Evolutionary conservation across 495 filamentous ascomycete species (phyloP).

Genomic region (Extremus antarcticus): DNA sequence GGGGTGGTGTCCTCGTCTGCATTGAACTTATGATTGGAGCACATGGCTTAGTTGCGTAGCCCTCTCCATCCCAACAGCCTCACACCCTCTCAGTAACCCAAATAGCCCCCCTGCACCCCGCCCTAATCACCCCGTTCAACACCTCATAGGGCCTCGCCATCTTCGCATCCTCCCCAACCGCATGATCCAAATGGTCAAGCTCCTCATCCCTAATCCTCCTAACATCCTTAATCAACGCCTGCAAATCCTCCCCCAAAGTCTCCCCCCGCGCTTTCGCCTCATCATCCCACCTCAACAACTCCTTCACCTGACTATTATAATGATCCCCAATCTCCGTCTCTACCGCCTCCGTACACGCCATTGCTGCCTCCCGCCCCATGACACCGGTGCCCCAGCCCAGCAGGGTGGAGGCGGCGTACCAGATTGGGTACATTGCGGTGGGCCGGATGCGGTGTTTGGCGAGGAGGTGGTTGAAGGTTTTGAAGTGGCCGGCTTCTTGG

Average conservation of each 20-base stretch:
- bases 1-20: too few species aligned
- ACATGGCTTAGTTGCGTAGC: not conserved
- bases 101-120: conserved; percentile 82
- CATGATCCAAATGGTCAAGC: conserved; percentile 91
- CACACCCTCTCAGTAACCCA: conserved; percentile 81
- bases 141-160: conserved; percentile 79
- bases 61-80: conserved; percentile 12
- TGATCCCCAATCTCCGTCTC: conserved; percentile 96
- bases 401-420: conserved; percentile 71
- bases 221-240: conserved; percentile 59
- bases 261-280: conserved; percentile 54
- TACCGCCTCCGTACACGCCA: conserved; percentile 97
- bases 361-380: conserved; percentile 88
- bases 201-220: conserved; percentile 89
- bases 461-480: conserved; percentile 73
- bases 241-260: conserved; percentile 67
- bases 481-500: conserved; percentile 80
- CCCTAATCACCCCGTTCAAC: conserved; percentile 75
- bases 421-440: conserved; percentile 86
- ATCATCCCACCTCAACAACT: conserved; percentile 67
- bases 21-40: too few species aligned
- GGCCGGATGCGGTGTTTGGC: conserved; percentile 85
- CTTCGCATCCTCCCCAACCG: conserved; percentile 82
- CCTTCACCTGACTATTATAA: conserved; percentile 84
- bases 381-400: conserved; percentile 82